Evolutionary conservation across 2,329 filamentous ascomycete species (phyloP).

Genomic region (Alternaria consortialis): DNA sequence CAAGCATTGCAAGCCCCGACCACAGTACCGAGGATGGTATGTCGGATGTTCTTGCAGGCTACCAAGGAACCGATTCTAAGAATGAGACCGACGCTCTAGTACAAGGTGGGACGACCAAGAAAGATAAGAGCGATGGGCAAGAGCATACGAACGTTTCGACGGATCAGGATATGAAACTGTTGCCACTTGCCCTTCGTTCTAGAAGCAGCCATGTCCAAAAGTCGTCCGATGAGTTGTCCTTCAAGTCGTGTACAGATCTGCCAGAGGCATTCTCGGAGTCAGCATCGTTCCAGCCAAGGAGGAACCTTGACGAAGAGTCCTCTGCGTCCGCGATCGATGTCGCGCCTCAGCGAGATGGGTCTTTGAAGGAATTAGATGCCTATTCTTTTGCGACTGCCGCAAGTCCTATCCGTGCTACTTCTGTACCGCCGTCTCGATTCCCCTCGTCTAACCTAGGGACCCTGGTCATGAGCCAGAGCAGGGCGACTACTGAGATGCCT

Average conservation of each 20-base stretch:
- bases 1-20: slow-evolving; percentile 17
- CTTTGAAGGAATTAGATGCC: slow-evolving; percentile 31
- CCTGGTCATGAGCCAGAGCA: slow-evolving; percentile 12
- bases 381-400: slow-evolving; percentile 34
- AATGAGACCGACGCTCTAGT: slow-evolving; percentile 18
- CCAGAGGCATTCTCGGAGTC: slow-evolving; percentile 16
- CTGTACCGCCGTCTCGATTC: slow-evolving; percentile 26
- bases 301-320: slow-evolving; percentile 20
- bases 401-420: slow-evolving; percentile 32
- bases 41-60: slow-evolving; percentile 44
- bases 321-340: slow-evolving; percentile 24
- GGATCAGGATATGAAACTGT: slow-evolving; percentile 3
- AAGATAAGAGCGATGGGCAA: slow-evolving; percentile 1
- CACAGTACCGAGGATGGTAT: slow-evolving; percentile 43
- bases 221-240: slow-evolving; percentile 46
- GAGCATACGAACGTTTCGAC: slow-evolving; percentile 16
- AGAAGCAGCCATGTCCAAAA: slow-evolving; percentile 37
- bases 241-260: slow-evolving; percentile 43
- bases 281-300: slow-evolving; percentile 1
- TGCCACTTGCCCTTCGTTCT: slow-evolving; percentile 2
- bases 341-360: slow-evolving; percentile 16
- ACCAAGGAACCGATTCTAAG: slow-evolving; percentile 40
- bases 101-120: background rate
- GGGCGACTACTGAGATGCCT: slow-evolving; percentile 23
- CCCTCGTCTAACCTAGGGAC: slow-evolving; percentile 14